phyloP scores from a whole-genome alignment of 2,329 filamentous ascomycete species.

The Sporothrix brunneoviolacea region DNA sequence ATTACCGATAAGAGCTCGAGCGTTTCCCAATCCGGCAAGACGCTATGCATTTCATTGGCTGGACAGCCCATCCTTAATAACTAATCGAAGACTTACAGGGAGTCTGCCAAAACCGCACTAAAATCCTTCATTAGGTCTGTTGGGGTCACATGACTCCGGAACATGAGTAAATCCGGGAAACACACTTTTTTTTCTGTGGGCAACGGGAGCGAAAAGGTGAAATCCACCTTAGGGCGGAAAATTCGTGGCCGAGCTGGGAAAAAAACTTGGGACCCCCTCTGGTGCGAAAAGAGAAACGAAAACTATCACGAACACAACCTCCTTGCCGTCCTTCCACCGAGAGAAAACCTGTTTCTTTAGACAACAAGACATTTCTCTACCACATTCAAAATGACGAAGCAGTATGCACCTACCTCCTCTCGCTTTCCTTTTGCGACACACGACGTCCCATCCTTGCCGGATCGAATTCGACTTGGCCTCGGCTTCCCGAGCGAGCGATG shows the following conservation, averaged over 20 bases:
- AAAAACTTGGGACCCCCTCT: conserved; percentile 9
- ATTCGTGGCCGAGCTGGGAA: conserved; percentile 8
- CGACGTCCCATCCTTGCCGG: background rate
- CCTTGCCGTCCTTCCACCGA: background rate
- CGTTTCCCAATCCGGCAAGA: too few species aligned
- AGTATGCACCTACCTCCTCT: conserved; percentile 13
- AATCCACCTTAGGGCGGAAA: conserved; percentile 15
- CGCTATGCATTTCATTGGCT: too few species aligned
- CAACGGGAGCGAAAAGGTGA: background rate
- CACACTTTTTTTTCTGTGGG: conserved; percentile 10
- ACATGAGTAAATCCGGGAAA: conserved; percentile 12
- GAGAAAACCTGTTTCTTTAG: conserved; percentile 12
- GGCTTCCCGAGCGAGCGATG: background rate
- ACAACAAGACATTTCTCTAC: conserved; percentile 9
- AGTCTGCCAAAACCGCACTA: too few species aligned
- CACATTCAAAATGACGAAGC: conserved; percentile 74
- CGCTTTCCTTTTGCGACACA: background rate
- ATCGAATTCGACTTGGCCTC: background rate
- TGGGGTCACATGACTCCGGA: conserved; percentile 15
- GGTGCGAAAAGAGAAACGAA: conserved; percentile 8
- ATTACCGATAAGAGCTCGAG: too few species aligned
- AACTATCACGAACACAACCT: conserved; percentile 13
- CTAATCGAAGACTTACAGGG: too few species aligned
- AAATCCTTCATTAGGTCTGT: background rate
- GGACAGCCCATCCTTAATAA: background rate